Percentiles rank a stretch among this genome's conserved stretches.
Conservation (phyloP, 257 asterid genomes). For the Pogostemon cablin region DNA sequence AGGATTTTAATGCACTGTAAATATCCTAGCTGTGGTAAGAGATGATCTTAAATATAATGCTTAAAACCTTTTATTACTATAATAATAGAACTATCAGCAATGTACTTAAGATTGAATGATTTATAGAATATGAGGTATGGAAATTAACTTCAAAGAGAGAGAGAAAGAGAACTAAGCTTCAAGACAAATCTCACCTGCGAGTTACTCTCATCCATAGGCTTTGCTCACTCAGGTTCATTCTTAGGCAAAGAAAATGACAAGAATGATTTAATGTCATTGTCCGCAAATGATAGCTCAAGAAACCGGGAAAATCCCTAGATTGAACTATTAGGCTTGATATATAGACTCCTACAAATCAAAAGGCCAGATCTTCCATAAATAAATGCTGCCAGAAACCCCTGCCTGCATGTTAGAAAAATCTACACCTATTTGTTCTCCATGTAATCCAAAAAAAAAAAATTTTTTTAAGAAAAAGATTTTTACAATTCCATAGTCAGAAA, state of each 20-base stretch:
- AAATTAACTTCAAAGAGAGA: constrained; percentile 5
- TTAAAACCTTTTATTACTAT: constrained; percentile 5
- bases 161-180: constrained; percentile 29
- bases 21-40: constrained; percentile 22
- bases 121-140: constrained; percentile 6
- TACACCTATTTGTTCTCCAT: constrained; percentile 45
- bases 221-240: constrained; percentile 48
- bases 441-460: constrained; percentile 20
- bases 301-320: constrained; percentile 44
- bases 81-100: constrained; percentile 17
- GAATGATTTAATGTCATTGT: constrained; percentile 35
- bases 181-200: constrained; percentile 49
- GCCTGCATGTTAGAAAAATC: constrained; percentile 48
- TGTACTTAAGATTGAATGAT: constrained; percentile 16
- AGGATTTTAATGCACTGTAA: constrained; percentile 21
- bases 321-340: constrained; percentile 42
- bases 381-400: constrained; percentile 39
- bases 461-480: not conserved
- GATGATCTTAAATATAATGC: constrained; percentile 23
- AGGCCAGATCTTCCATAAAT: constrained; percentile 48
- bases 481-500: no score
- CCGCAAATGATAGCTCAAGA: constrained; percentile 41
- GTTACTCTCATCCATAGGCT: constrained; percentile 46
- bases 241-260: constrained; percentile 44
- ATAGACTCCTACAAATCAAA: constrained; percentile 43